phyloP scores from a whole-genome alignment of 306 rosid species.

The Quercus engelmannii region DNA sequence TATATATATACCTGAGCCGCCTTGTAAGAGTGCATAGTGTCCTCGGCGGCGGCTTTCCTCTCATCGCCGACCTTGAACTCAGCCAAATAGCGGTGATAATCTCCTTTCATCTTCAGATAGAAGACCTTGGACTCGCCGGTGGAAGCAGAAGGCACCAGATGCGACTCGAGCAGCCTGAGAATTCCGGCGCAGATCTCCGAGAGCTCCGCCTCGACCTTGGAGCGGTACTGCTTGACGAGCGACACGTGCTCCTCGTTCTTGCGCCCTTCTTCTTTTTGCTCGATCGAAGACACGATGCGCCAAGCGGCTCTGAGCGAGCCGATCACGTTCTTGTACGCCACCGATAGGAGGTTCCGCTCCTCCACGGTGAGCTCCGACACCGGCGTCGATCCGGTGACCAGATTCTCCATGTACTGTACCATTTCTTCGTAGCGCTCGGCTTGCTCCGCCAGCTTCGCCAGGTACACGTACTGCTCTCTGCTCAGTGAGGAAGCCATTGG shows the following conservation, averaged over 20 bases:
- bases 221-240: constrained; percentile 60
- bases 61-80: constrained; percentile 69
- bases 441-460: constrained; percentile 70
- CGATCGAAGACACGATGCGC: constrained; percentile 75
- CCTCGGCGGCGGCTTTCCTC: constrained; percentile 66
- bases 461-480: constrained; percentile 67
- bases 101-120: constrained; percentile 78
- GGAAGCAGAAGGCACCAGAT: constrained; percentile 55
- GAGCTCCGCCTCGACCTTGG: constrained; percentile 63
- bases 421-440: constrained; percentile 82
- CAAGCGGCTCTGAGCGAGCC: constrained; percentile 77
- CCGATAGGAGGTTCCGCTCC: constrained; percentile 69
- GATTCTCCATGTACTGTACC: constrained; percentile 81
- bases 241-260: constrained; percentile 74
- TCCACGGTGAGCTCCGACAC: constrained; percentile 62
- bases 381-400: constrained; percentile 52
- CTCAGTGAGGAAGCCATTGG: constrained; percentile 45
- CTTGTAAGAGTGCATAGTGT: constrained; percentile 70
- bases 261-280: constrained; percentile 66
- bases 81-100: constrained; percentile 69
- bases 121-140: constrained; percentile 66
- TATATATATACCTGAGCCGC: constrained; percentile 86
- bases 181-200: constrained; percentile 53
- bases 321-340: constrained; percentile 72
- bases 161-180: constrained; percentile 42